Conservation (phyloP, 1,139 yeast genomes). For the Arxiozyma slooffiae region DNA sequence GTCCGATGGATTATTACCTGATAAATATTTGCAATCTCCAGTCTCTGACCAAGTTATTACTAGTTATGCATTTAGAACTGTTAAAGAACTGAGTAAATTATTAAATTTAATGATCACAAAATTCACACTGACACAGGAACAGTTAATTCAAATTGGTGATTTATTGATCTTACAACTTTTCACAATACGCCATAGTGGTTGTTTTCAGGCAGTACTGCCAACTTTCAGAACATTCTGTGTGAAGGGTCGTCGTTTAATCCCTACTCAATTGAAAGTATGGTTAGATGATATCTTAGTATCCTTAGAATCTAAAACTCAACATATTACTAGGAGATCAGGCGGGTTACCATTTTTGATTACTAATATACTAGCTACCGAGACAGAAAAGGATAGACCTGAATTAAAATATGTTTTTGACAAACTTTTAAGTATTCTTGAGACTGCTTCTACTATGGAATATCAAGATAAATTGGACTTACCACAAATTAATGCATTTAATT, state of each 20-base stretch:
- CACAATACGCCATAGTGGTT: constrained; percentile 78
- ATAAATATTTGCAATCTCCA: constrained; percentile 30
- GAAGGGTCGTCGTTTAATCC: constrained; percentile 36
- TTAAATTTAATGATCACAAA: constrained; percentile 35
- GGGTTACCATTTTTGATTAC: constrained; percentile 76
- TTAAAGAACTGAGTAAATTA: constrained; percentile 64
- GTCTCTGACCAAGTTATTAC: constrained; percentile 52
- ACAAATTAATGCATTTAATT: constrained; percentile 88
- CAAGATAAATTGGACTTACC: constrained; percentile 63
- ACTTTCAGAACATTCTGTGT: constrained; percentile 57
- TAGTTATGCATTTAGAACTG: constrained; percentile 73
- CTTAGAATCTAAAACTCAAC: constrained; percentile 50
- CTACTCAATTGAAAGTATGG: constrained; percentile 44
- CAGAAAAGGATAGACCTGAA: constrained; percentile 30
- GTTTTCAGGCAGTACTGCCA: constrained; percentile 80
- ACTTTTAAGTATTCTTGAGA: constrained; percentile 36
- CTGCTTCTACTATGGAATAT: constrained; percentile 39
- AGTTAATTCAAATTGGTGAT: constrained; percentile 39
- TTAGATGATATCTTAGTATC: constrained; percentile 42
- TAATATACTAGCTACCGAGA: constrained; percentile 56
- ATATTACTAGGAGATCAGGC: constrained; percentile 81
- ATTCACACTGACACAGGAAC: constrained; percentile 19
- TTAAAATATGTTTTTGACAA: constrained; percentile 42
- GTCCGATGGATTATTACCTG: constrained; percentile 52
- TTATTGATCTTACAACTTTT: constrained; percentile 57